Evolutionary conservation across 2,329 filamentous ascomycete genomes (phyloP), one percentile per base, ranked within the genome.

Genomic region (Calonectria montana): DNA sequence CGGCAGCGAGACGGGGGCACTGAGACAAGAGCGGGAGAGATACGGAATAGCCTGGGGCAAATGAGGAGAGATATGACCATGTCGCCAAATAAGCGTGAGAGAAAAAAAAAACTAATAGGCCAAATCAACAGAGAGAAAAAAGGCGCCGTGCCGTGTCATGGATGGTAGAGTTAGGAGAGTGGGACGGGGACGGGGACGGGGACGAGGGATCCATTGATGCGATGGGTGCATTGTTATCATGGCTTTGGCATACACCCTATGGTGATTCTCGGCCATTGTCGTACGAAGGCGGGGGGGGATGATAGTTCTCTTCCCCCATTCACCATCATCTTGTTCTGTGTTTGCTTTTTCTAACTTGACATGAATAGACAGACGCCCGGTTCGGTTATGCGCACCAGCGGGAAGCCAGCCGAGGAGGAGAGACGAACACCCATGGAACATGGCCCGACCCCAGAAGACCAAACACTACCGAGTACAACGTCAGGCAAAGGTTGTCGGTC

Each of bases 11-110:
- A 62, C 57, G 57, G 39, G 57, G 25, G 37, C 39, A 62, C 25
- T 41, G 65, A 62, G 65, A 62, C 65, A 67, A 67, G 65, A 67
- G 65, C 55, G 55, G 48, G 43, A 69, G 18, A 47, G 39, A 39
- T 35, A 29, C n/a, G n/a, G n/a, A n/a, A 45, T 66, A 59, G 53
- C 45, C 65, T 48, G 53, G 41, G 18, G 29, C 45, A 31, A 64
- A 57, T 64, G 47, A 48, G 67, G 39, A 57, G 31, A 64, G 53
- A 48, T 57, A 39, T 55, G 55, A 41, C 41, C 48, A 64, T 45
- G 31, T 64, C 67, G 25, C 57, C 61, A 35, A 47, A 23, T 65
- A 27, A 53, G 45, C 31, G 43, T 37, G 43, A 64, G 25, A 48
- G 25, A 61, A 37, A 43, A 10, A 61, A 29, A 27, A 64, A 41